Evolutionary conservation across 1,139 yeast genomes (phyloP).

Genomic region (Sugiyamaella paludigena): DNA sequence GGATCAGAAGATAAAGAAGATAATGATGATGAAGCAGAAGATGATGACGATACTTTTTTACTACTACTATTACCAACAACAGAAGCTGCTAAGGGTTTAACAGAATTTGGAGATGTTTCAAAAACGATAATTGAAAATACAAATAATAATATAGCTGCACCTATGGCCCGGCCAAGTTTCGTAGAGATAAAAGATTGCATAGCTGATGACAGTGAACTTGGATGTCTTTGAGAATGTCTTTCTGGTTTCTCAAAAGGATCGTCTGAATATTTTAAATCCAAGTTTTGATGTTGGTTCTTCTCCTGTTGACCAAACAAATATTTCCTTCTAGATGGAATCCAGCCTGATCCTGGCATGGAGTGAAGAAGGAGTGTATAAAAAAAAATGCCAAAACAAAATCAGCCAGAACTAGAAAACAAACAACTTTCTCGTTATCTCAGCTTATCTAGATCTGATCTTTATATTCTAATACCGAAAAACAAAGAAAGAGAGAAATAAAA

Average conservation of each 20-base stretch:
- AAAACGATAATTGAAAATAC: constrained; percentile 9
- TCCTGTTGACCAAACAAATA: constrained; percentile 8
- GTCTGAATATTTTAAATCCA: constrained; percentile 10
- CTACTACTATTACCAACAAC: background rate
- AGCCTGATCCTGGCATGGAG: constrained; percentile 7
- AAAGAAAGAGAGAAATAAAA: too few relatives aligned
- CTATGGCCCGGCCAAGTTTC: constrained; percentile 14
- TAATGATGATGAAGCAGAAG: background rate
- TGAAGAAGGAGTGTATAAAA: background rate
- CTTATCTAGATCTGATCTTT: too few relatives aligned
- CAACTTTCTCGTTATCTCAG: too few relatives aligned
- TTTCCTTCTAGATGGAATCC: constrained; percentile 10
- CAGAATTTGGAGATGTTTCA: constrained; percentile 10
- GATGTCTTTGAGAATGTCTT: constrained; percentile 12
- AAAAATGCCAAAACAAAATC: background rate
- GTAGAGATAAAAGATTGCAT: constrained; percentile 15
- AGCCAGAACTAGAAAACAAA: background rate
- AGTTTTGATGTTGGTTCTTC: background rate
- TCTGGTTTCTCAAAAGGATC: constrained; percentile 20
- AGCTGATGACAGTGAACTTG: constrained; percentile 6
- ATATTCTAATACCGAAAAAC: too few relatives aligned
- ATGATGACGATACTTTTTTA: constrained; percentile 1
- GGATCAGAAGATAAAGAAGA: constrained; percentile 17
- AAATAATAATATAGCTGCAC: constrained; percentile 9
- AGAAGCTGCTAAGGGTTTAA: background rate